phyloP scores from a whole-genome alignment of 768 basidiomycete genomes.

The Suillus americanus region DNA sequence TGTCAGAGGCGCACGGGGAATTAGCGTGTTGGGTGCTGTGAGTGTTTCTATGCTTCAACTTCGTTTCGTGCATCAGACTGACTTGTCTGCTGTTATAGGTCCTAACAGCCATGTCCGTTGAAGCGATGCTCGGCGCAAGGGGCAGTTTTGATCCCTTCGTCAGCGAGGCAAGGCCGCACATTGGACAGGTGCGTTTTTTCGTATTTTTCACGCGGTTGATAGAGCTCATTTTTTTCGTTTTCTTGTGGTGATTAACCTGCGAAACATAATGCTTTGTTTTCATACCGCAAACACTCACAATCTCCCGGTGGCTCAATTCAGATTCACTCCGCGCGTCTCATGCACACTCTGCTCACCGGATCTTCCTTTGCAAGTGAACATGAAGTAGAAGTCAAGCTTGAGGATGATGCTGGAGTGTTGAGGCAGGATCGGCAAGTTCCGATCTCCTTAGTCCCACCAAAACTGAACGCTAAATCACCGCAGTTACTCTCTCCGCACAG shows the following conservation, averaged over 20 bases:
- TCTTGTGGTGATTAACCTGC: neutral
- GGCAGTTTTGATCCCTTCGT: constrained; percentile 80
- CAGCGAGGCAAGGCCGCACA: constrained; percentile 73
- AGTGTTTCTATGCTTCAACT: constrained; percentile 5
- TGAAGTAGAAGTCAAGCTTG: constrained; percentile 75
- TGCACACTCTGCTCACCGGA: constrained; percentile 67
- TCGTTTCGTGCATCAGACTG: neutral
- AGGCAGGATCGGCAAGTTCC: constrained; percentile 72
- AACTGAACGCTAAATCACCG: neutral
- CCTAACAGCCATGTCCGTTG: constrained; percentile 80
- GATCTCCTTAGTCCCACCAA: neutral
- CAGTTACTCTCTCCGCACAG: constrained; percentile 54
- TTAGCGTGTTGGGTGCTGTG: constrained; percentile 53
- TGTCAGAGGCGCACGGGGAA: constrained; percentile 67
- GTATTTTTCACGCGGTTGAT: neutral
- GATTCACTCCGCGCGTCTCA: constrained; percentile 70
- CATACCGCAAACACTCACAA: neutral
- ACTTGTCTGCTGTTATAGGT: constrained; percentile 39
- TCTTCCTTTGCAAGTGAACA: constrained; percentile 63
- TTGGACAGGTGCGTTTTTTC: constrained; percentile 57
- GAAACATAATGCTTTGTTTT: neutral
- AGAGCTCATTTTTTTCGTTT: neutral
- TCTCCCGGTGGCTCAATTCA: constrained; percentile 14
- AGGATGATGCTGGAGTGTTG: constrained; percentile 70
- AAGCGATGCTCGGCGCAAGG: constrained; percentile 74